phyloP scores from a whole-genome alignment of 176 grass and related monocot species.

The Urochloa ruziziensis region DNA sequence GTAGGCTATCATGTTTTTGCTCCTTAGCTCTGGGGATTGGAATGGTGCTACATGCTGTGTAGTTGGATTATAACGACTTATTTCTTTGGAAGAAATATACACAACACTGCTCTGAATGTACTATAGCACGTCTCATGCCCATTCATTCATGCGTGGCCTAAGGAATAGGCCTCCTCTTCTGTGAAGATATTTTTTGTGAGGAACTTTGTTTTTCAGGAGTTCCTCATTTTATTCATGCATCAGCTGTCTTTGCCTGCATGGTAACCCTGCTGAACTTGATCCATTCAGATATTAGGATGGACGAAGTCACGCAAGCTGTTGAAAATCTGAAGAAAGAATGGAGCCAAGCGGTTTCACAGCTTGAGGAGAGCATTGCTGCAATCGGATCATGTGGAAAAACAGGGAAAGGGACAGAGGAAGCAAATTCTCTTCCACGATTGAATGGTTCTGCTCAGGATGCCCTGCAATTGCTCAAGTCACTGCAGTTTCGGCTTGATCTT shows the following conservation, averaged over 20 bases:
- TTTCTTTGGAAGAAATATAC: not conserved
- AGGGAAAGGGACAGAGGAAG: slow-evolving; percentile 70
- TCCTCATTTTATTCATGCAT: not conserved
- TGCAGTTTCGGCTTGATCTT: slow-evolving; percentile 77
- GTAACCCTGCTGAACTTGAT: not conserved
- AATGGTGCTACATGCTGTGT: not conserved
- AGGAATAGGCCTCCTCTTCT: not conserved
- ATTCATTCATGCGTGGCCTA: not conserved
- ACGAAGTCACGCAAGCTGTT: slow-evolving; percentile 72
- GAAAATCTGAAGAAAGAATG: slow-evolving; percentile 69
- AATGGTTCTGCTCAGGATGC: slow-evolving; percentile 72
- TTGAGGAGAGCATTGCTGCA: slow-evolving; percentile 48
- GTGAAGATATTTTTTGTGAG: not conserved
- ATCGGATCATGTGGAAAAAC: slow-evolving; percentile 60
- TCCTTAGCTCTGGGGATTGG: not conserved
- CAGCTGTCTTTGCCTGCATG: not conserved
- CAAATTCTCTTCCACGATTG: slow-evolving; percentile 62
- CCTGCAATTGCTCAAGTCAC: slow-evolving; percentile 61
- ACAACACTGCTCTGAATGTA: not conserved
- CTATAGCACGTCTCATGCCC: not conserved
- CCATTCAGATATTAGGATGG: slow-evolving; percentile 48
- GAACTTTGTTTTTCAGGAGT: not conserved
- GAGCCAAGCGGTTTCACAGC: slow-evolving; percentile 49
- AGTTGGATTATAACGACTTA: not conserved
- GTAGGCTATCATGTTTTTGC: not conserved